Evolutionary conservation across 495 filamentous ascomycete species (phyloP).

Genomic region (Mycothermus thermophilus): DNA sequence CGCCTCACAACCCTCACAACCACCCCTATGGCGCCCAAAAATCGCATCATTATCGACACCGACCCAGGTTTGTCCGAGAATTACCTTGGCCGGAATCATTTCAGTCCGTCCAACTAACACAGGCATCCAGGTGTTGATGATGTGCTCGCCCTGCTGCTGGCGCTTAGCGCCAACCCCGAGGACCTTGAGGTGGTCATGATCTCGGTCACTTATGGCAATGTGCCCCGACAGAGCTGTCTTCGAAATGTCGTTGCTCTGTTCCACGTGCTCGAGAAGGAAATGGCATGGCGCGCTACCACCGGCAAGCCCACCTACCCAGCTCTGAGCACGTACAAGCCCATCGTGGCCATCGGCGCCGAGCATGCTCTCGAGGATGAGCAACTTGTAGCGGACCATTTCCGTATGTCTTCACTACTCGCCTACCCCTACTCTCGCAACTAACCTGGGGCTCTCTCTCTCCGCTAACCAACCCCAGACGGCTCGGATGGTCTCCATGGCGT

Average conservation of each 20-base stretch:
- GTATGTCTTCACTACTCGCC: no score
- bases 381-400: slow-evolving; percentile 81
- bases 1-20: neutral
- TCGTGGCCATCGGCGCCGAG: slow-evolving; percentile 76
- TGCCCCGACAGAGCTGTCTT: slow-evolving; percentile 72
- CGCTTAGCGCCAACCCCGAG: slow-evolving; percentile 65
- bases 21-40: slow-evolving; percentile 44
- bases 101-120: slow-evolving; percentile 1
- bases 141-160: slow-evolving; percentile 68
- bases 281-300: slow-evolving; percentile 60
- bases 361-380: slow-evolving; percentile 72
- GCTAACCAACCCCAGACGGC: slow-evolving; percentile 77
- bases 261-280: slow-evolving; percentile 81
- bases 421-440: no score
- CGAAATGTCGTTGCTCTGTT: slow-evolving; percentile 86
- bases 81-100: neutral
- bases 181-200: slow-evolving; percentile 83
- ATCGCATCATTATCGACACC: slow-evolving; percentile 84
- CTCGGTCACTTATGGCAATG: slow-evolving; percentile 86
- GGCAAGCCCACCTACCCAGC: slow-evolving; percentile 56
- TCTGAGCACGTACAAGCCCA: slow-evolving; percentile 54
- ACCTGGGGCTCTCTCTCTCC: no score
- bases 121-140: slow-evolving; percentile 65
- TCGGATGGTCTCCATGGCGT: slow-evolving; percentile 84
- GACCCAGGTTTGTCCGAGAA: slow-evolving; percentile 48